phyloP scores from a whole-genome alignment of 345 rosid genomes.

The Erucastrum elatum region DNA sequence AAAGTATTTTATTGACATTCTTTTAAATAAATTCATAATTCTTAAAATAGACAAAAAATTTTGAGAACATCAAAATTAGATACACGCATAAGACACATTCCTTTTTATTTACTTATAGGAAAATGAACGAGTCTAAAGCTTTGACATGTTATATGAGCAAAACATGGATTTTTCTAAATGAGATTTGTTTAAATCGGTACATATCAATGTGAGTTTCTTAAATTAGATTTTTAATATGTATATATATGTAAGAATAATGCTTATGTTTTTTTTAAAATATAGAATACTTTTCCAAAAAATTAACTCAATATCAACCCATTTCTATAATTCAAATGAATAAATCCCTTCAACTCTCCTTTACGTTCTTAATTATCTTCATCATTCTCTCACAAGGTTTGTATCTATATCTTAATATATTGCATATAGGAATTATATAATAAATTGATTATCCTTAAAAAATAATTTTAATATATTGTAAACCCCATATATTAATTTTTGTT shows the following conservation, averaged over 20 bases:
- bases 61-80: too few species aligned
- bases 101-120: too few species aligned
- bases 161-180: background rate
- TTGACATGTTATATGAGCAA: background rate
- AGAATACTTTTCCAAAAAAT: background rate
- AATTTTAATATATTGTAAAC: background rate
- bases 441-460: background rate
- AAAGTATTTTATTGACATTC: background rate
- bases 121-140: background rate
- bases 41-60: too few species aligned
- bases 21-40: background rate
- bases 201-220: background rate
- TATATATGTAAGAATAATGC: background rate
- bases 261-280: background rate
- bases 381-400: background rate
- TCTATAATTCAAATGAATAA: background rate
- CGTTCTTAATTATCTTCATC: background rate
- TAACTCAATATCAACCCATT: background rate
- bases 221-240: background rate
- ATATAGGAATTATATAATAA: background rate
- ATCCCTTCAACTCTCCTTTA: background rate
- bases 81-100: background rate
- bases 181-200: background rate
- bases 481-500: background rate
- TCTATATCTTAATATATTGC: background rate